Evolutionary conservation across 2,329 filamentous ascomycete genomes (phyloP).

Genomic region (Penicillium capsulatum): DNA sequence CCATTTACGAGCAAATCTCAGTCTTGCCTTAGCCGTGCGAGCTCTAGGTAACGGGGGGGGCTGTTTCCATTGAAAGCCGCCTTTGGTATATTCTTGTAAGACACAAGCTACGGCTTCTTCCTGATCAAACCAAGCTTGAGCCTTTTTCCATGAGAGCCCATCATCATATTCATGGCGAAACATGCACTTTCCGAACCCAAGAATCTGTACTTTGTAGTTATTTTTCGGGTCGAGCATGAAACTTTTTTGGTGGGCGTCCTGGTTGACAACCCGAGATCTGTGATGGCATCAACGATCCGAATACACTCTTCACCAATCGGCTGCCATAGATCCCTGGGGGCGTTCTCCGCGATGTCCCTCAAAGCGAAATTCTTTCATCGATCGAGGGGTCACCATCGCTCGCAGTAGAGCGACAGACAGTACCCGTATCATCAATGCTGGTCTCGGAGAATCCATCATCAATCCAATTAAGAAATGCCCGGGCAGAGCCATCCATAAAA

Average conservation of each 20-base stretch:
- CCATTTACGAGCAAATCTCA: too few relatives aligned
- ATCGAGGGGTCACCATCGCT: too few relatives aligned
- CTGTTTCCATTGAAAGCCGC: not conserved
- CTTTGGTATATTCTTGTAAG: not conserved
- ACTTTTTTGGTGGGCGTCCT: not conserved
- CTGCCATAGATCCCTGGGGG: not conserved
- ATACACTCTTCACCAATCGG: not conserved
- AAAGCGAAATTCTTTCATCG: too few relatives aligned
- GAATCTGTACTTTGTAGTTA: not conserved
- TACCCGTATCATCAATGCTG: too few relatives aligned
- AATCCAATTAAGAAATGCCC: not conserved
- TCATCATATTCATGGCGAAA: not conserved
- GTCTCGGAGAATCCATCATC: not conserved
- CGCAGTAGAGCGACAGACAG: too few relatives aligned
- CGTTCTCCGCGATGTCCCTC: not conserved
- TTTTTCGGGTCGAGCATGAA: not conserved
- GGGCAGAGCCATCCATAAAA: not conserved
- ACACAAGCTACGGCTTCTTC: not conserved
- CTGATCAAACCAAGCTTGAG: not conserved
- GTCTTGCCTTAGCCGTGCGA: too few relatives aligned
- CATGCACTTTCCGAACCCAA: not conserved
- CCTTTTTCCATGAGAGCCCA: not conserved
- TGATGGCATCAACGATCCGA: not conserved
- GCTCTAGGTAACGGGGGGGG: not conserved
- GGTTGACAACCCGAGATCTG: not conserved